Evolutionary conservation across 176 grass and related monocot species (phyloP).

Genomic region (Tillandsia leiboldiana): DNA sequence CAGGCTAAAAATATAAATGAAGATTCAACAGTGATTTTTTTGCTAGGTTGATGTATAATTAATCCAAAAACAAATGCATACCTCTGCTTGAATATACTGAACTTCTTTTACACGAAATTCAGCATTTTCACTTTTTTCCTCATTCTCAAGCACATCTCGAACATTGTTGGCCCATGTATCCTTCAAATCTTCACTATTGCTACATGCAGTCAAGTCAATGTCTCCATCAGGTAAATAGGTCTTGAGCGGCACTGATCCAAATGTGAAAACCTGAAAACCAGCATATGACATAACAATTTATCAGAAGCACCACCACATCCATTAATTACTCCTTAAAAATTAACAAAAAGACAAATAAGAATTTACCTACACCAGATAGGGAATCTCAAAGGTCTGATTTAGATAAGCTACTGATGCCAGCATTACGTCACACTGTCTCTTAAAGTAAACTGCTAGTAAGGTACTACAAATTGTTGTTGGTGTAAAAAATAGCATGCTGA

Average conservation of each 20-base stretch:
- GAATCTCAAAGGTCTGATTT: too few relatives aligned
- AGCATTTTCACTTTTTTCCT: conserved; percentile 75
- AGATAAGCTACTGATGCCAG: too few relatives aligned
- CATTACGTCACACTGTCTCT: not conserved
- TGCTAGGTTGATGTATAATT: not conserved
- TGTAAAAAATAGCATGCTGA: not conserved
- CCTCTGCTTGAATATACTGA: conserved; percentile 97
- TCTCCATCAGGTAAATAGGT: conserved; percentile 99
- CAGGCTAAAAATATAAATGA: not conserved
- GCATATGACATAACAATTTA: not conserved
- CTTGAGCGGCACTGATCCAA: conserved; percentile 93
- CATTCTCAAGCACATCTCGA: conserved; percentile 63
- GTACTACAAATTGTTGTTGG: not conserved
- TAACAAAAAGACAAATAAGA: not conserved
- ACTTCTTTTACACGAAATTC: conserved; percentile 91
- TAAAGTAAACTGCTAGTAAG: not conserved
- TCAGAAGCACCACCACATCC: conserved; percentile 2
- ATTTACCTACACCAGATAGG: too few relatives aligned
- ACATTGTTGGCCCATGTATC: conserved; percentile 73
- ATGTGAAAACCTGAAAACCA: conserved; percentile 59
- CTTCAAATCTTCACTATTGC: conserved; percentile 62
- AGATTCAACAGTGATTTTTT: not conserved
- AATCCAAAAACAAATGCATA: conserved; percentile 15
- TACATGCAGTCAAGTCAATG: conserved; percentile 88
- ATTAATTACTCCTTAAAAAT: conserved; percentile 4